A percentile compares a stretch with the other conserved stretches of the same genome.
These are phyloP conservation scores for Mycena galopus DNA, from an alignment of 768 basidiomycete genomes.

Conservation along the genomic window DNA sequence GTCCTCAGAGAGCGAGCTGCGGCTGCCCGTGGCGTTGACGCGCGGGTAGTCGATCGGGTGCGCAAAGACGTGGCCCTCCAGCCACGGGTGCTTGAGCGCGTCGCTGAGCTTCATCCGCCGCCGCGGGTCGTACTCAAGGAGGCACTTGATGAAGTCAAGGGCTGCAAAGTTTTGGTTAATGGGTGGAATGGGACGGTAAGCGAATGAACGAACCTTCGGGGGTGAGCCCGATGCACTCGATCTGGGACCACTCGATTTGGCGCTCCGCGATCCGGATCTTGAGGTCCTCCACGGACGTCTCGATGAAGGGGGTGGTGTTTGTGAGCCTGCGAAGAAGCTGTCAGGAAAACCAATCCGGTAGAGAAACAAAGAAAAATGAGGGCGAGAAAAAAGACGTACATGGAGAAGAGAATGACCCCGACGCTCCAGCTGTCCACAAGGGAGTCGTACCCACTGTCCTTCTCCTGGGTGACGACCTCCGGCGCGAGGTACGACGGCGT, in stretches of 20 bases:
- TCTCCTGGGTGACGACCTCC: conserved; percentile 83
- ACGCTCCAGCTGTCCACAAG: conserved; percentile 97
- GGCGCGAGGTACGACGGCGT: conserved; percentile 96
- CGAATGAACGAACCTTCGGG: conserved; percentile 15
- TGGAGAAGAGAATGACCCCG: conserved; percentile 94
- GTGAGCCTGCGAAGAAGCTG: conserved; percentile 68
- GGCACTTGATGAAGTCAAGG: conserved; percentile 71
- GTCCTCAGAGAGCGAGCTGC: conserved; percentile 38
- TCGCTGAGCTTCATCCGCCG: conserved; percentile 78
- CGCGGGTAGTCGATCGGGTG: conserved; percentile 28
- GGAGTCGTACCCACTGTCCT: conserved; percentile 82
- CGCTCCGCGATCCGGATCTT: conserved; percentile 71
- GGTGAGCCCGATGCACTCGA: conserved; percentile 49
- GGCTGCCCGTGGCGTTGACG: conserved; percentile 15
- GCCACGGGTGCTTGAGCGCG: conserved; percentile 85
- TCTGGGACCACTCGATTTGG: conserved; percentile 69
- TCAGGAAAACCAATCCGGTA: conserved; percentile 29
- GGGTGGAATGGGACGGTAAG: neutral
- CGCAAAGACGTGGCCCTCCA: conserved; percentile 46
- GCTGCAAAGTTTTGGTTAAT: conserved; percentile 51
- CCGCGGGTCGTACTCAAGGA: conserved; percentile 76
- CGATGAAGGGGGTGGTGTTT: conserved; percentile 83
- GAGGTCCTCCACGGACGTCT: conserved; percentile 69
- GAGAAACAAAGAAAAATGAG: neutral
- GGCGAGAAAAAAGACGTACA: conserved; percentile 64